phyloP scores from a whole-genome alignment of 768 basidiomycete genomes.

The Pholiota microspora region DNA sequence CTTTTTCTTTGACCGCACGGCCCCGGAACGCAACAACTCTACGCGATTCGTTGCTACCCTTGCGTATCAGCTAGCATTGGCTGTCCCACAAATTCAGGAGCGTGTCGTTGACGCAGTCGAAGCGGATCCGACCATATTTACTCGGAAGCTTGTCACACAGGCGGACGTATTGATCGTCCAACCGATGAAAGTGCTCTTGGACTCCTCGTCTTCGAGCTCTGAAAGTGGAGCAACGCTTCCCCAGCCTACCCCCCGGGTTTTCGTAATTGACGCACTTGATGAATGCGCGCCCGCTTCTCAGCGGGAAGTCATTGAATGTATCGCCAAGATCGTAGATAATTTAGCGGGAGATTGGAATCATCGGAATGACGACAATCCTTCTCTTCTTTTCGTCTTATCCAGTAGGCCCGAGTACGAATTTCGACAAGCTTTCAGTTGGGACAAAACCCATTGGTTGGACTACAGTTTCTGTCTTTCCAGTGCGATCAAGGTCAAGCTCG shows the following conservation, averaged over 20 bases:
- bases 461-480: neutral
- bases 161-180: neutral
- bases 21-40: neutral
- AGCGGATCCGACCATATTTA: neutral
- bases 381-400: neutral
- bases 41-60: neutral
- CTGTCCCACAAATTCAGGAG: neutral
- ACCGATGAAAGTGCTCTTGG: neutral
- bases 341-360: neutral
- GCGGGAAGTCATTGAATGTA: neutral
- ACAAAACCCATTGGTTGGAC: neutral
- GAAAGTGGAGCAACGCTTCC: neutral
- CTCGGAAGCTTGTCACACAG: neutral
- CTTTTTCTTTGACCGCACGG: conserved; percentile 1
- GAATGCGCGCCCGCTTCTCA: neutral
- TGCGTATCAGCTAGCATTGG: neutral
- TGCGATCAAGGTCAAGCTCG: neutral
- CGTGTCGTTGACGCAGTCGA: neutral
- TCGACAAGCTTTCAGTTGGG: neutral
- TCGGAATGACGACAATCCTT: neutral
- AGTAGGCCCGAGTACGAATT: neutral
- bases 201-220: neutral
- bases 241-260: neutral
- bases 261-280: neutral
- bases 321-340: neutral